These are phyloP conservation scores for Saitozyma podzolica DNA, from an alignment of 768 basidiomycete species.

Conservation along the genomic window DNA sequence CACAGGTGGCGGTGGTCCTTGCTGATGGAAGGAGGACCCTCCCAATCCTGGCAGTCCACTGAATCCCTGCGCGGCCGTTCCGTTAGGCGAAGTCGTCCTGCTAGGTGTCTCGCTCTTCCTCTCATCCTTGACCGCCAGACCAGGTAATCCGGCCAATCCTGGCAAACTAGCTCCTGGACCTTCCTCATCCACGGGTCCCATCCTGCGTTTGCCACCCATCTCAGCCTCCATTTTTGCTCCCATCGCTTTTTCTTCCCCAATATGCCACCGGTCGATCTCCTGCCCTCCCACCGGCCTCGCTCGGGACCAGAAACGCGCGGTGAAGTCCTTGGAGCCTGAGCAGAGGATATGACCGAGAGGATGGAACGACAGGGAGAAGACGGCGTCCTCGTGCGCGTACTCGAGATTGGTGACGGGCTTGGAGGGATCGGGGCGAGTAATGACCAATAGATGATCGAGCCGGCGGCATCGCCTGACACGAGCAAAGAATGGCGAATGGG, in stretches of 20 bases:
- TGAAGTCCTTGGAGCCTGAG: conserved; percentile 95
- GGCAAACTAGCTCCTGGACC: conserved; percentile 17
- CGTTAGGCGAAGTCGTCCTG: too few species aligned
- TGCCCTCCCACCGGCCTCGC: conserved; percentile 49
- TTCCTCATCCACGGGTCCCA: conserved; percentile 1
- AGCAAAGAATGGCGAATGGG: conserved; percentile 82
- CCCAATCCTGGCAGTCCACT: conserved; percentile 41
- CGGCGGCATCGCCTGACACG: conserved; percentile 91
- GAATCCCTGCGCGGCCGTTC: too few species aligned
- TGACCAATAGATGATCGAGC: conserved; percentile 92
- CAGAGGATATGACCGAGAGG: conserved; percentile 93
- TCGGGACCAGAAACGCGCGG: conserved; percentile 97
- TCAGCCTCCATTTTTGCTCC: conserved; percentile 22
- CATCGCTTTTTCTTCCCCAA: conserved; percentile 42
- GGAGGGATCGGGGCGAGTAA: conserved; percentile 61
- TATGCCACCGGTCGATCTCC: conserved; percentile 49
- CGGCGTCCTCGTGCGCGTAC: conserved; percentile 97
- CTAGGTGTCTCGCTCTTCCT: background rate
- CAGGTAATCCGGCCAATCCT: conserved; percentile 15
- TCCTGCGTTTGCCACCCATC: conserved; percentile 20
- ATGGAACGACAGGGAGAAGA: conserved; percentile 94
- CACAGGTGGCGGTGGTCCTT: too few species aligned
- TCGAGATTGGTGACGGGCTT: conserved; percentile 79
- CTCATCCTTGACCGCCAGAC: conserved; percentile 12
- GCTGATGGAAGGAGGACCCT: background rate